Percentiles rank a stretch among this genome's conserved stretches.
phyloP scores from a whole-genome alignment of 1,284 basidiomycete species.

The Kwoniella shivajii region DNA sequence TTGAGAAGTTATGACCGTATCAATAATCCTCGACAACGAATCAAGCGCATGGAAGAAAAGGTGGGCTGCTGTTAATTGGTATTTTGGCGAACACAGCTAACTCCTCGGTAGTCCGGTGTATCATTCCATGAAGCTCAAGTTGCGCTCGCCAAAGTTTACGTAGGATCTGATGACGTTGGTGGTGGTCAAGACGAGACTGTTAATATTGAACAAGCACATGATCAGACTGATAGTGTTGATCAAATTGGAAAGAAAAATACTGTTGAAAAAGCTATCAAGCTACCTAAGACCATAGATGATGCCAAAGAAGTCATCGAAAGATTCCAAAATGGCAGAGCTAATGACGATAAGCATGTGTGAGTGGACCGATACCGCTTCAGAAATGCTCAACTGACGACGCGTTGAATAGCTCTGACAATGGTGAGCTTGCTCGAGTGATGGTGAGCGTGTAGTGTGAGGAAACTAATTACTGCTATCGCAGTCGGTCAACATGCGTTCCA shows the following conservation, averaged over 20 bases:
- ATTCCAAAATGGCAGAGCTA: constrained; percentile 67
- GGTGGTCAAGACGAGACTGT: constrained; percentile 47
- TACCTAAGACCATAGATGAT: constrained; percentile 67
- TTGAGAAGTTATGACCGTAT: constrained; percentile 87
- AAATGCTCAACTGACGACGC: not conserved
- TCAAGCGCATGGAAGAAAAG: constrained; percentile 68
- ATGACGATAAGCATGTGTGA: constrained; percentile 38
- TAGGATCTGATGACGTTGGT: constrained; percentile 59
- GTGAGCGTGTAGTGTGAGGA: too few species aligned
- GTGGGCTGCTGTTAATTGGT: constrained; percentile 20
- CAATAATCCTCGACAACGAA: constrained; percentile 68
- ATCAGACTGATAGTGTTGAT: constrained; percentile 64
- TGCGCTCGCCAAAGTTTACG: constrained; percentile 79
- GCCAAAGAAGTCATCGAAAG: constrained; percentile 65
- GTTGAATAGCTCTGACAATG: constrained; percentile 37
- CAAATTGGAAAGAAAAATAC: constrained; percentile 54
- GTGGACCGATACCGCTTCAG: constrained; percentile 9
- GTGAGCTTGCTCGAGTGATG: constrained; percentile 18
- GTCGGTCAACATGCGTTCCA: constrained; percentile 76
- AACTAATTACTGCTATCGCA: constrained; percentile 57
- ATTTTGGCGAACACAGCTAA: constrained; percentile 3
- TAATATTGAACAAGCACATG: constrained; percentile 53
- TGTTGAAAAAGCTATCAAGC: constrained; percentile 44
- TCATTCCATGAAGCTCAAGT: constrained; percentile 82
- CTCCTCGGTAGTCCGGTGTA: constrained; percentile 62